These are phyloP conservation scores for Brassica balearica DNA, from an alignment of 441 rosid species.

Conservation along the genomic window DNA sequence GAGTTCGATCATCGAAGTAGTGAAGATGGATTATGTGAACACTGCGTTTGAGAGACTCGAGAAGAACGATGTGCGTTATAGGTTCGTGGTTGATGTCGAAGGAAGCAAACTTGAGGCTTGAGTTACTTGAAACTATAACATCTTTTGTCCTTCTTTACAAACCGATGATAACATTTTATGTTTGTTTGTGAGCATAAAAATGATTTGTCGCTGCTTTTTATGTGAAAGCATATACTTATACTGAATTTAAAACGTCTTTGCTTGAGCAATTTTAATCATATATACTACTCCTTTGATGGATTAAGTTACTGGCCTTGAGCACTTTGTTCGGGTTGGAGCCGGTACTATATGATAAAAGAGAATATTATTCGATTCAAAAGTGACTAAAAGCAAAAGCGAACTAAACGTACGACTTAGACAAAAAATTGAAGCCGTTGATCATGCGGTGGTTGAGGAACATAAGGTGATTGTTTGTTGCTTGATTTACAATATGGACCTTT, in stretches of 20 bases:
- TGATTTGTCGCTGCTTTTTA: conserved; percentile 11
- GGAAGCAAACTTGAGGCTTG: conserved; percentile 66
- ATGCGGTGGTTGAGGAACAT: conserved; percentile 18
- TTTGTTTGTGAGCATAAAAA: conserved; percentile 28
- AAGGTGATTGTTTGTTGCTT: conserved; percentile 14
- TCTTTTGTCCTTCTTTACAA: neutral
- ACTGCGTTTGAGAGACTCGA: conserved; percentile 48
- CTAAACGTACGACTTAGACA: conserved; percentile 8
- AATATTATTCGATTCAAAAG: conserved; percentile 12
- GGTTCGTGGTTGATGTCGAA: conserved; percentile 43
- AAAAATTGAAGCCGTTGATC: neutral
- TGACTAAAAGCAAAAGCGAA: conserved; percentile 13
- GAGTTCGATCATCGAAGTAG: conserved; percentile 45
- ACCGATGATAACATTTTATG: conserved; percentile 1
- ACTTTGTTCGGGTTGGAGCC: neutral
- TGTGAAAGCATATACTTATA: conserved; percentile 13
- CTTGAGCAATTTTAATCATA: neutral
- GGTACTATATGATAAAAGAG: neutral
- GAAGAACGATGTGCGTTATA: conserved; percentile 52
- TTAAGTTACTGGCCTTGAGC: neutral
- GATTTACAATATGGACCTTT: conserved; percentile 11
- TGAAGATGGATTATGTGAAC: conserved; percentile 51
- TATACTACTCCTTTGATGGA: neutral
- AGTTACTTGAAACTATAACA: neutral
- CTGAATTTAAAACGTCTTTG: neutral